phyloP scores from a whole-genome alignment of 257 asterid species.

The Solanum dulcamara region DNA sequence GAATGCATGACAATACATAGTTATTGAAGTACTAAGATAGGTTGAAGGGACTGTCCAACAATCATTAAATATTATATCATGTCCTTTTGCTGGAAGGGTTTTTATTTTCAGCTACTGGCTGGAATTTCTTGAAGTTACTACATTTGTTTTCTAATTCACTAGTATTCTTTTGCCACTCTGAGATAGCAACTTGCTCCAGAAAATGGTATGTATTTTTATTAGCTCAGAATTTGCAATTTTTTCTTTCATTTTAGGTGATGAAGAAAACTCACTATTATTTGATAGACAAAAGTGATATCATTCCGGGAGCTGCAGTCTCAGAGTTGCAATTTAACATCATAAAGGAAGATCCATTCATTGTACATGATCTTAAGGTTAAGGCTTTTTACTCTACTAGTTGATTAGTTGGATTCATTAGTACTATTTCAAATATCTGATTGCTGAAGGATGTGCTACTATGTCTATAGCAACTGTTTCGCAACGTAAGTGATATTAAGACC shows the following conservation, averaged over 20 bases:
- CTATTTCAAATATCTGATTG: not conserved
- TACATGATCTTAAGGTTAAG: conserved; percentile 60
- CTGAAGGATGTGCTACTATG: not conserved
- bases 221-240: not conserved
- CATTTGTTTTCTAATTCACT: not conserved
- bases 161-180: not conserved
- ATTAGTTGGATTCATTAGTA: not conserved
- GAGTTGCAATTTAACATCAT: conserved; percentile 75
- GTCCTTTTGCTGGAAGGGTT: not conserved
- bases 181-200: not conserved
- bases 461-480: not conserved
- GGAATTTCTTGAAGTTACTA: not conserved
- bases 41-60: not conserved
- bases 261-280: conserved; percentile 91
- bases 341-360: conserved; percentile 63
- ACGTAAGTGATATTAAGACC: not conserved
- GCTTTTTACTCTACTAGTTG: not conserved
- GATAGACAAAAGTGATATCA: conserved; percentile 60
- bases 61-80: not conserved
- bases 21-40: not conserved
- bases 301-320: conserved; percentile 95
- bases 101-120: not conserved
- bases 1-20: not conserved
- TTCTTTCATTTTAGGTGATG: conserved; percentile 65
- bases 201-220: not conserved